Conservation (phyloP, 495 filamentous ascomycete species). For the Neurospora terricola region DNA sequence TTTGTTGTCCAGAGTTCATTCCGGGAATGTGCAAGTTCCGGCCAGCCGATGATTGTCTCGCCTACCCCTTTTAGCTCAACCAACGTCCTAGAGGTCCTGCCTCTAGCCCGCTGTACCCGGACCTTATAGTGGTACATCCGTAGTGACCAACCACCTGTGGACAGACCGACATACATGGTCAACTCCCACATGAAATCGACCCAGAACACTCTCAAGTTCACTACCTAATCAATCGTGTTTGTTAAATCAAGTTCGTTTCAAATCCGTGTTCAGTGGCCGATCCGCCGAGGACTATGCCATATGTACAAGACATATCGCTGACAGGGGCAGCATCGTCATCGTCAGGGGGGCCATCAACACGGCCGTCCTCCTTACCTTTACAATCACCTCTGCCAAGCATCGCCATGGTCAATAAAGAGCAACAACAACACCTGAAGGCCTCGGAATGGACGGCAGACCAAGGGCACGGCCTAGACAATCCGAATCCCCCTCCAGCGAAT, state of each 20-base stretch:
- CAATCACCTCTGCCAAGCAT: neutral
- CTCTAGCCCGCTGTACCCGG: neutral
- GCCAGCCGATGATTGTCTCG: neutral
- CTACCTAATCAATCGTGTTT: neutral
- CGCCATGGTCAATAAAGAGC: neutral
- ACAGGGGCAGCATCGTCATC: neutral
- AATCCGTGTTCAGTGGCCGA: neutral
- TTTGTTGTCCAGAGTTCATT: neutral
- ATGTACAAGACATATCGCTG: neutral
- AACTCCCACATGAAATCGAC: neutral
- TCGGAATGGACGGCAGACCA: neutral
- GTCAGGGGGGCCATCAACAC: neutral
- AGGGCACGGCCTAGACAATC: neutral
- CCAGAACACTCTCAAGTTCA: neutral
- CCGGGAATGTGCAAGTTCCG: neutral
- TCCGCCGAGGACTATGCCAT: neutral
- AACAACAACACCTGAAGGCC: neutral
- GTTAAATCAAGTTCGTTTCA: neutral
- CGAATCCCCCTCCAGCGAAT: neutral
- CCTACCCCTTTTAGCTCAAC: neutral
- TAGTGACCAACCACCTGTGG: neutral
- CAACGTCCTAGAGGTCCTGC: neutral
- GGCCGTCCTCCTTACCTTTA: neutral
- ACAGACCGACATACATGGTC: neutral
- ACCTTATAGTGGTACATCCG: neutral